Percentiles rank a stretch among this genome's conserved stretches.
These are phyloP conservation scores for Margaritispora aquatica DNA, from an alignment of 495 filamentous ascomycete genomes.

Conservation along the genomic window DNA sequence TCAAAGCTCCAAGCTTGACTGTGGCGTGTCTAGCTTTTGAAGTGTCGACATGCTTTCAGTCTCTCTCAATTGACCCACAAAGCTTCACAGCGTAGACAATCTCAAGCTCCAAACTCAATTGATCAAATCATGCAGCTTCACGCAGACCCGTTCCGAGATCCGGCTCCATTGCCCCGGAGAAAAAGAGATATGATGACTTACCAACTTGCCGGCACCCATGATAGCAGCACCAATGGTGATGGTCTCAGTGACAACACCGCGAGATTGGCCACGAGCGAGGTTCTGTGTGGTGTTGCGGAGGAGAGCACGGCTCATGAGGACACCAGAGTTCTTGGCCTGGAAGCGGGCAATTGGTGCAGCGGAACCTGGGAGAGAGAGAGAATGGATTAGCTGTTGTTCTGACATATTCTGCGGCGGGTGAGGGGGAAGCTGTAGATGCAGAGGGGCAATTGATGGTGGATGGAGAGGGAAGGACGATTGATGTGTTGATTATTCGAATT, in stretches of 20 bases:
- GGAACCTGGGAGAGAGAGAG: not conserved
- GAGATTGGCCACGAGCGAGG: conserved; percentile 16
- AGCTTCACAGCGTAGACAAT: too few relatives aligned
- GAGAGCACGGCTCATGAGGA: conserved; percentile 12
- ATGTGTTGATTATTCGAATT: conserved; percentile 2
- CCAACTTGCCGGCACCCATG: conserved; percentile 30
- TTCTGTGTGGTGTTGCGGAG: conserved; percentile 15
- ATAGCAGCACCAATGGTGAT: conserved; percentile 28
- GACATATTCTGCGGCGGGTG: not conserved
- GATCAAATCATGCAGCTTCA: not conserved
- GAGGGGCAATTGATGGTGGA: not conserved
- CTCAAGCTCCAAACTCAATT: too few relatives aligned
- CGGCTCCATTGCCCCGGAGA: not conserved
- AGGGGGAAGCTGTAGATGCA: too few relatives aligned
- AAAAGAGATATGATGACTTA: not conserved
- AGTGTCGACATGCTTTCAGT: too few relatives aligned
- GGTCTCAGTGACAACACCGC: conserved; percentile 30
- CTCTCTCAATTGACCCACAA: too few relatives aligned
- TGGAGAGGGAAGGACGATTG: conserved; percentile 4
- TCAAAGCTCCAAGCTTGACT: too few relatives aligned
- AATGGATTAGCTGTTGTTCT: conserved; percentile 6
- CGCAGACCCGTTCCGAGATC: not conserved
- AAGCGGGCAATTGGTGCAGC: conserved; percentile 15
- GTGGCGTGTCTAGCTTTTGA: too few relatives aligned
- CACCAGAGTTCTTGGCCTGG: conserved; percentile 11